Conservation (phyloP, 2,329 filamentous ascomycete species). For the Emergomyces africanus region DNA sequence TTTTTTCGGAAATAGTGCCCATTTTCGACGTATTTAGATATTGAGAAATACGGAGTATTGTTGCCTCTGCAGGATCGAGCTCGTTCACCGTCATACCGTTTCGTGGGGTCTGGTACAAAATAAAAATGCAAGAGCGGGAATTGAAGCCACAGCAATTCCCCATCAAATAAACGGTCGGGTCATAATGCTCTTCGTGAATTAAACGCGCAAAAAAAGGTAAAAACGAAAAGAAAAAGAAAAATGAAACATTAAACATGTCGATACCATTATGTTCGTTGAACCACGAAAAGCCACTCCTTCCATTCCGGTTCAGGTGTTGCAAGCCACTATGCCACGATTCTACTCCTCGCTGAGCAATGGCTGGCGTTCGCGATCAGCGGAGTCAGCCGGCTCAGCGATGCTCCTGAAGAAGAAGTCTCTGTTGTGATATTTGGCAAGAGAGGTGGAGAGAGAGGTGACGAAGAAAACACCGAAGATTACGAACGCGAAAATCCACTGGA, state of each 20-base stretch:
- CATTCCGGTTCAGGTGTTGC: background rate
- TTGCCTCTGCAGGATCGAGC: too few species aligned
- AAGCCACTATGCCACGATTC: background rate
- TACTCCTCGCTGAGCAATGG: conserved; percentile 38
- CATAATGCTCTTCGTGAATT: background rate
- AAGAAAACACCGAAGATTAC: conserved; percentile 66
- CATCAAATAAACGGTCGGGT: background rate
- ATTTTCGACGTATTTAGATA: too few species aligned
- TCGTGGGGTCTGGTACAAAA: too few species aligned
- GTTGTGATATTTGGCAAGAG: conserved; percentile 21
- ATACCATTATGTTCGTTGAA: background rate
- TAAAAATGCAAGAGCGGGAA: background rate
- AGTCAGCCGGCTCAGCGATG: conserved; percentile 20
- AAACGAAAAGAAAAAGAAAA: background rate
- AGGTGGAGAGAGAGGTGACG: conserved; percentile 45
- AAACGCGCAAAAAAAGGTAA: too few species aligned
- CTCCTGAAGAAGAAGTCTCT: conserved; percentile 25
- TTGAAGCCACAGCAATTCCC: background rate
- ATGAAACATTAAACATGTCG: background rate
- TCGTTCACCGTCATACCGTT: too few species aligned
- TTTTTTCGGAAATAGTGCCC: too few species aligned
- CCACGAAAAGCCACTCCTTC: background rate
- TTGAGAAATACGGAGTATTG: too few species aligned
- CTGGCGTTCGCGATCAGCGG: conserved; percentile 40
- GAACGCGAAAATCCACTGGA: conserved; percentile 92